Conservation (phyloP, 768 basidiomycete genomes). For the Suillus paluster region DNA sequence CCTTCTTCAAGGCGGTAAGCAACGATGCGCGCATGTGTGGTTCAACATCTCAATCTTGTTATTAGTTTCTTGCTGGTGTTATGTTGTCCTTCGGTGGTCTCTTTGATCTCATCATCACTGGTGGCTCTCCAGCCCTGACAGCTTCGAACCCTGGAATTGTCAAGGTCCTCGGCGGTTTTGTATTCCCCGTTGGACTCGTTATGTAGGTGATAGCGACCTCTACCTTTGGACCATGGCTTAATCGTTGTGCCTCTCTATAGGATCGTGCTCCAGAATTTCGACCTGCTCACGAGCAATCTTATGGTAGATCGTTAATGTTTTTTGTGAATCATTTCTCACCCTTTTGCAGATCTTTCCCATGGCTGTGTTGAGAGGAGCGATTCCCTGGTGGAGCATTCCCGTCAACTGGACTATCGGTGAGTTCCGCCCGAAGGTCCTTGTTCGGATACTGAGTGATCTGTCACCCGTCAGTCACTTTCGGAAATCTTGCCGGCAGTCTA, state of each 20-base stretch:
- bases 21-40: neutral
- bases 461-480: slow-evolving; percentile 59
- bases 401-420: slow-evolving; percentile 72
- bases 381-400: slow-evolving; percentile 73
- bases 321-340: slow-evolving; percentile 7
- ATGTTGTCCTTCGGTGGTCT: slow-evolving; percentile 80
- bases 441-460: slow-evolving; percentile 9
- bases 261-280: slow-evolving; percentile 74
- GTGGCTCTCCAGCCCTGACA: slow-evolving; percentile 57
- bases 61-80: slow-evolving; percentile 67
- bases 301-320: slow-evolving; percentile 48
- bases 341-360: slow-evolving; percentile 63
- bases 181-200: slow-evolving; percentile 78
- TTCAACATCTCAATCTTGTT: neutral
- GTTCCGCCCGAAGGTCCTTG: slow-evolving; percentile 8
- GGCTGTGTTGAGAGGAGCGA: slow-evolving; percentile 59
- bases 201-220: slow-evolving; percentile 49
- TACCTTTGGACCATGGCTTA: neutral
- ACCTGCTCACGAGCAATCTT: slow-evolving; percentile 78
- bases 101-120: slow-evolving; percentile 60
- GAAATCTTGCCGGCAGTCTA: slow-evolving; percentile 69
- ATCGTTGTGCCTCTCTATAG: slow-evolving; percentile 36
- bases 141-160: slow-evolving; percentile 66
- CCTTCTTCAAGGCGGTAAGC: slow-evolving; percentile 73
- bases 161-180: slow-evolving; percentile 66